A percentile compares a stretch with the other conserved stretches of the same genome.
phyloP scores from a whole-genome alignment of 2,329 filamentous ascomycete species.

The Ascochyta lentis region DNA sequence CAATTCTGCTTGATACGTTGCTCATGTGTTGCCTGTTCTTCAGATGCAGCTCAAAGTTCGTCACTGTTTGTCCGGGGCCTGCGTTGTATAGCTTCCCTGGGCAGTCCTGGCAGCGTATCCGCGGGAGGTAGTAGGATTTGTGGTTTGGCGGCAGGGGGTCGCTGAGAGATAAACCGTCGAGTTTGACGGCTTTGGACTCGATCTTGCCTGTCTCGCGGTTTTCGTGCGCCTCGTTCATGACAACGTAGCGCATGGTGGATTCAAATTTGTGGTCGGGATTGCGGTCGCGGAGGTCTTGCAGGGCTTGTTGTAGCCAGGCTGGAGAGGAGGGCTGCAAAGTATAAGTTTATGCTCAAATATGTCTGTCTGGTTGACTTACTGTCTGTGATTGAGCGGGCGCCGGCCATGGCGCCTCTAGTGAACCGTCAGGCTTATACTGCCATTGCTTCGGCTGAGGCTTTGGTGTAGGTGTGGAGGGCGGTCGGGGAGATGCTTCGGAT shows the following conservation, averaged over 20 bases:
- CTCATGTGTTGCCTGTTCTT: slow-evolving; percentile 75
- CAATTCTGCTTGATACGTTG: slow-evolving; percentile 45
- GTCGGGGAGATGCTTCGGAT: slow-evolving; percentile 39
- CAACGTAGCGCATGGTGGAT: slow-evolving; percentile 87
- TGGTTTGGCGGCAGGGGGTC: slow-evolving; percentile 66
- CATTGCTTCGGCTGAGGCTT: slow-evolving; percentile 40
- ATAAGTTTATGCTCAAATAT: slow-evolving; percentile 21
- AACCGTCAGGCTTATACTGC: slow-evolving; percentile 57
- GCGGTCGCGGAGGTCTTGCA: slow-evolving; percentile 71
- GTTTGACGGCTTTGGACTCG: slow-evolving; percentile 59
- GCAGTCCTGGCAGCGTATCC: slow-evolving; percentile 91
- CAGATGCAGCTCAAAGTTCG: slow-evolving; percentile 92
- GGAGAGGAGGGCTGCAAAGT: slow-evolving; percentile 77
- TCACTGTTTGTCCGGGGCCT: slow-evolving; percentile 81
- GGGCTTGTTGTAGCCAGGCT: slow-evolving; percentile 79
- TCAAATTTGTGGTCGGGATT: slow-evolving; percentile 88
- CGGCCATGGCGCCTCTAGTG: slow-evolving; percentile 69
- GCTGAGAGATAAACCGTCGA: slow-evolving; percentile 53
- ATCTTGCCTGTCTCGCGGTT: slow-evolving; percentile 63
- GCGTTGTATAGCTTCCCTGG: slow-evolving; percentile 93
- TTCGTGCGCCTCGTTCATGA: slow-evolving; percentile 66
- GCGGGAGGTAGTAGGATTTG: slow-evolving; percentile 82
- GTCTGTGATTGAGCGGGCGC: slow-evolving; percentile 64
- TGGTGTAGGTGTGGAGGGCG: slow-evolving; percentile 48
- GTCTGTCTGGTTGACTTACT: slow-evolving; percentile 58